A percentile compares a stretch with the other conserved stretches of the same genome.
These are phyloP conservation scores for Cryptococcus jaspeensis DNA, from an alignment of 1,284 basidiomycete species.

Conservation along the genomic window DNA sequence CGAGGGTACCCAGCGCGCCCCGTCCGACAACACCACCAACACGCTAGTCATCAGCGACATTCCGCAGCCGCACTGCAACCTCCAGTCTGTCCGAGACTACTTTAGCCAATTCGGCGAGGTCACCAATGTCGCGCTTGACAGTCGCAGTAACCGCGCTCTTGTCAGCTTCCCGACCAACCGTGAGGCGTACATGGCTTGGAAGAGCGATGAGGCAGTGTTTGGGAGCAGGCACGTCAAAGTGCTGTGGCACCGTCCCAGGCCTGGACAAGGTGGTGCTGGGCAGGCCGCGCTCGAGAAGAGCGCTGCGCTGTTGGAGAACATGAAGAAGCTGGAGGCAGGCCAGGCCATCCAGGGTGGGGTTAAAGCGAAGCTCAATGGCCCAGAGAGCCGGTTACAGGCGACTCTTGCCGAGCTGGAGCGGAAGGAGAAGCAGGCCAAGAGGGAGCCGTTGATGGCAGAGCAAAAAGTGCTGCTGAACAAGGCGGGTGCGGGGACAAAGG, in stretches of 20 bases:
- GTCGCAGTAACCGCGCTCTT: slow-evolving; percentile 69
- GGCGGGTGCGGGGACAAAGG: slow-evolving; percentile 58
- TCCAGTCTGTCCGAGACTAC: slow-evolving; percentile 79
- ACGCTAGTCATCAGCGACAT: slow-evolving; percentile 94
- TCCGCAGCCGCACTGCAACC: slow-evolving; percentile 73
- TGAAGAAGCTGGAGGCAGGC: slow-evolving; percentile 46
- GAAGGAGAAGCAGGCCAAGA: slow-evolving; percentile 65
- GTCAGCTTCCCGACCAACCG: slow-evolving; percentile 83
- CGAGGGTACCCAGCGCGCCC: slow-evolving; percentile 37
- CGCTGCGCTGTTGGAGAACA: slow-evolving; percentile 66
- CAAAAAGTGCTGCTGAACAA: slow-evolving; percentile 82
- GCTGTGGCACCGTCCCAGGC: slow-evolving; percentile 88
- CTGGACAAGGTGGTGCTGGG: slow-evolving; percentile 75
- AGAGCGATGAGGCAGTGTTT: slow-evolving; percentile 88
- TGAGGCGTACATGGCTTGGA: slow-evolving; percentile 86
- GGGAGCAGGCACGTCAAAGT: slow-evolving; percentile 92
- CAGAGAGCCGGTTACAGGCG: slow-evolving; percentile 33
- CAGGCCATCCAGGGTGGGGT: slow-evolving; percentile 30
- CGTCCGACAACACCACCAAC: slow-evolving; percentile 63
- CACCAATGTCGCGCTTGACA: slow-evolving; percentile 87
- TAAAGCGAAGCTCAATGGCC: slow-evolving; percentile 34
- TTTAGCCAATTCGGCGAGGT: slow-evolving; percentile 91
- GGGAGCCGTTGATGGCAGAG: slow-evolving; percentile 83
- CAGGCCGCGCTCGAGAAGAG: slow-evolving; percentile 73
- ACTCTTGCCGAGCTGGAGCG: slow-evolving; percentile 48